phyloP scores from a whole-genome alignment of 495 filamentous ascomycete genomes.

The Hamigera avellanea region DNA sequence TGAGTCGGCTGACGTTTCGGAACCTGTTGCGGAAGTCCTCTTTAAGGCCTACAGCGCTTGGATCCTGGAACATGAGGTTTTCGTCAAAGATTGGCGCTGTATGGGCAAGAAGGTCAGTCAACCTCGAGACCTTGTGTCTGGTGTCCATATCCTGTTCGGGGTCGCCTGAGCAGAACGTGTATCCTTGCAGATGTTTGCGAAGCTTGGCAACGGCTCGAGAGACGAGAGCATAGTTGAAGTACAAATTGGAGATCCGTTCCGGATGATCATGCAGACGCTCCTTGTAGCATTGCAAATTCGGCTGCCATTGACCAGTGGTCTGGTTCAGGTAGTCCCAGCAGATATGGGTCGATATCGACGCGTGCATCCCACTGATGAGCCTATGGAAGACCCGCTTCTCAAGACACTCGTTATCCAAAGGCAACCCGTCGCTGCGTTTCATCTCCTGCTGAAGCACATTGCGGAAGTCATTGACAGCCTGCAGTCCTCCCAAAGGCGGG shows the following conservation, averaged over 20 bases:
- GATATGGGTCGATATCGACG: conserved; percentile 88
- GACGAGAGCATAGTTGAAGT: conserved; percentile 96
- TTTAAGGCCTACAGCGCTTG: conserved; percentile 62
- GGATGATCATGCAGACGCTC: conserved; percentile 70
- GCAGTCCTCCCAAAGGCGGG: conserved; percentile 22
- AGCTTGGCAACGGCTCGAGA: conserved; percentile 85
- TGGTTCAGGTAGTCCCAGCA: conserved; percentile 97
- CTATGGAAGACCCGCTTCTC: conserved; percentile 97
- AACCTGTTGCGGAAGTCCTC: conserved; percentile 97
- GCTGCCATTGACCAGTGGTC: conserved; percentile 86
- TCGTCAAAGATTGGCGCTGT: conserved; percentile 85
- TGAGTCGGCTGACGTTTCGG: conserved; percentile 86
- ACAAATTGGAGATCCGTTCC: conserved; percentile 90
- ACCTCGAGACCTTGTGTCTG: conserved; percentile 61
- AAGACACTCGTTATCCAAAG: conserved; percentile 80
- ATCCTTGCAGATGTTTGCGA: conserved; percentile 66
- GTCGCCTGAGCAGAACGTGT: conserved; percentile 90
- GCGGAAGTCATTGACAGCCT: conserved; percentile 75
- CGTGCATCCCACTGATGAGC: conserved; percentile 93
- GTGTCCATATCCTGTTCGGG: conserved; percentile 64
- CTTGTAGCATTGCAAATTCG: conserved; percentile 84
- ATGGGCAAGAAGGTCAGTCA: conserved; percentile 53
- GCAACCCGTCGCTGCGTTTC: conserved; percentile 52
- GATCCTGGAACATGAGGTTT: conserved; percentile 72
- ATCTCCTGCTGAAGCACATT: conserved; percentile 66